These are phyloP conservation scores for Coleophoma cylindrospora DNA, from an alignment of 2,329 filamentous ascomycete species.

Conservation along the genomic window DNA sequence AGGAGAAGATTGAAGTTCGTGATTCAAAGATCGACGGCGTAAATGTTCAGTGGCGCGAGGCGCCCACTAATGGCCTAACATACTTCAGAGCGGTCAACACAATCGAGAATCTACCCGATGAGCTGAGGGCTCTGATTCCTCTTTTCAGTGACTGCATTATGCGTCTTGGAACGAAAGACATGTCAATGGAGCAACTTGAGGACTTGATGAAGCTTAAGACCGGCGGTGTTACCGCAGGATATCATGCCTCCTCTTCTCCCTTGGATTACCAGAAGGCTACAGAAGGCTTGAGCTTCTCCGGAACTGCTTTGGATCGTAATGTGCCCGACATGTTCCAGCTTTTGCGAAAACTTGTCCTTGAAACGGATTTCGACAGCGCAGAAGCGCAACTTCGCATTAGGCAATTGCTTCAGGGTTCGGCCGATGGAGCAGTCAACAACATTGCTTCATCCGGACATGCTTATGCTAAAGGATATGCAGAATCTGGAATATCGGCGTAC, in stretches of 20 bases:
- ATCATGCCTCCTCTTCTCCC: slow-evolving; percentile 78
- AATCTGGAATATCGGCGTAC: slow-evolving; percentile 69
- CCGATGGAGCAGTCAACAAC: slow-evolving; percentile 85
- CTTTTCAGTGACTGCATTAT: slow-evolving; percentile 90
- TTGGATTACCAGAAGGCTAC: slow-evolving; percentile 63
- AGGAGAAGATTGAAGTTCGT: slow-evolving; percentile 53
- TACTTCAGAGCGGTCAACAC: slow-evolving; percentile 90
- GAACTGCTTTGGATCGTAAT: slow-evolving; percentile 85
- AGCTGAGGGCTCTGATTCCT: slow-evolving; percentile 78
- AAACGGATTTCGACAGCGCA: slow-evolving; percentile 84
- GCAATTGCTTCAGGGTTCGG: slow-evolving; percentile 79
- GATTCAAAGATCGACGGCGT: slow-evolving; percentile 63
- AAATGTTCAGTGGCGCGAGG: slow-evolving; percentile 83
- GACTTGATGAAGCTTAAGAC: slow-evolving; percentile 96
- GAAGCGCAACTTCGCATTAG: slow-evolving; percentile 78
- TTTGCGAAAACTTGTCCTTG: slow-evolving; percentile 71
- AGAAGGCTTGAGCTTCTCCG: slow-evolving; percentile 80
- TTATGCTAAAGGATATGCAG: slow-evolving; percentile 79
- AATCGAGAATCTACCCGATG: slow-evolving; percentile 74
- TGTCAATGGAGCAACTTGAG: slow-evolving; percentile 91
- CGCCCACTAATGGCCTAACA: slow-evolving; percentile 90
- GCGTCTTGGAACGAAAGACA: slow-evolving; percentile 82
- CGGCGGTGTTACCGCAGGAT: slow-evolving; percentile 79
- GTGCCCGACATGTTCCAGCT: slow-evolving; percentile 88
- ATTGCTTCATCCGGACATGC: slow-evolving; percentile 88